Conservation (phyloP, 2,329 filamentous ascomycete genomes). For the Venturia pyrina region DNA sequence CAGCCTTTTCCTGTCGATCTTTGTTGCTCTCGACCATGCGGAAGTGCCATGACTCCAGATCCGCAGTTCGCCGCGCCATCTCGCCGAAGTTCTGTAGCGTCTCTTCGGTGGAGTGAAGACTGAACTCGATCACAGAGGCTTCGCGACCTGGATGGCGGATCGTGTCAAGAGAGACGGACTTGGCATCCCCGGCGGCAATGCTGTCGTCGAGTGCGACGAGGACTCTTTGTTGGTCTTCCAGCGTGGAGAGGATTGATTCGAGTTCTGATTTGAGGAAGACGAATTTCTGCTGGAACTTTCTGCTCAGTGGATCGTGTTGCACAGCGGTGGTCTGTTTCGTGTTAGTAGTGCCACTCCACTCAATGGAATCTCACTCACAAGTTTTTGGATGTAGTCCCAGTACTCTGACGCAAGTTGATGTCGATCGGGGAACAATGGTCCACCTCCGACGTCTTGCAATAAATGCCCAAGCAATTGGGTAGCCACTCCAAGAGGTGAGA, state of each 20-base stretch:
- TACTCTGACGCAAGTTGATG: not conserved
- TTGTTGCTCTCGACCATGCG: not conserved
- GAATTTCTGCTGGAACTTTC: slow-evolving; percentile 13
- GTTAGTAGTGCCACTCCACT: not conserved
- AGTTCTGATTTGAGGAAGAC: slow-evolving; percentile 12
- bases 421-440: not conserved
- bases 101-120: slow-evolving; percentile 13
- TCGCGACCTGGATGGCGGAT: slow-evolving; percentile 9
- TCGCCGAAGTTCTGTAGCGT: slow-evolving; percentile 13
- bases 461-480: not conserved
- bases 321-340: slow-evolving; percentile 9
- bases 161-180: not conserved
- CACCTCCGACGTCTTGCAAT: not conserved
- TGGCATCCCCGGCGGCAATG: slow-evolving; percentile 10
- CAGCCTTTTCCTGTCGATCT: slow-evolving; percentile 7
- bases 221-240: slow-evolving; percentile 13
- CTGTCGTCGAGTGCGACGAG: slow-evolving; percentile 14
- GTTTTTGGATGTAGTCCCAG: not conserved
- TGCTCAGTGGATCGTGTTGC: slow-evolving; percentile 9
- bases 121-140: slow-evolving; percentile 9
- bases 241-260: slow-evolving; percentile 10
- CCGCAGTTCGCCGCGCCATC: slow-evolving; percentile 11
- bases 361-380: not conserved
- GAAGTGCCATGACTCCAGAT: not conserved
- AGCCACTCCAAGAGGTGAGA: not conserved